These are phyloP conservation scores for Cyanidium caldarium DNA, from an alignment of 23 red algal species.

Conservation along the genomic window DNA sequence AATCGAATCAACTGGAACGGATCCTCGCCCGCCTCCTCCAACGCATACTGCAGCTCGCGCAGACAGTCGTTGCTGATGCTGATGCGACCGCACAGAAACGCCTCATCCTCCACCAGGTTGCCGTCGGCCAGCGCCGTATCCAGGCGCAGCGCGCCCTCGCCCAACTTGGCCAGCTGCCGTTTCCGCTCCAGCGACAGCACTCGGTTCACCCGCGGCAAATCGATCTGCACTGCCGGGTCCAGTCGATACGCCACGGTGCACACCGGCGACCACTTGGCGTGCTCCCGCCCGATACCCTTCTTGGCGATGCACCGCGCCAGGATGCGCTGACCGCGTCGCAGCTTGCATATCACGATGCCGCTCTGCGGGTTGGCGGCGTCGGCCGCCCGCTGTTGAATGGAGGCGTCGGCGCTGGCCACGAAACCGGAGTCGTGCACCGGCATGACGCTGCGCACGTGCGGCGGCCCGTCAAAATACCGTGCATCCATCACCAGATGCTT, in stretches of 20 bases:
- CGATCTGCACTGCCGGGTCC: neutral
- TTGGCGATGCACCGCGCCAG: slow-evolving; percentile 51
- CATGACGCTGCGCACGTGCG: neutral
- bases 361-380: too few relatives aligned
- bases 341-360: slow-evolving; percentile 72
- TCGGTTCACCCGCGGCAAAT: neutral
- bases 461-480: neutral
- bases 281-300: slow-evolving; percentile 60
- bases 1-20: slow-evolving; percentile 40
- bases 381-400: neutral
- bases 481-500: neutral
- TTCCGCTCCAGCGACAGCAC: neutral
- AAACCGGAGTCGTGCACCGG: neutral
- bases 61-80: slow-evolving; percentile 20
- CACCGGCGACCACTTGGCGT: slow-evolving; percentile 96
- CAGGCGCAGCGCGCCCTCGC: neutral
- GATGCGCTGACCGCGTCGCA: slow-evolving; percentile 89
- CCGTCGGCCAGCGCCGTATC: neutral
- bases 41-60: slow-evolving; percentile 27
- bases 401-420: neutral
- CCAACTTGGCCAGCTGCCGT: neutral
- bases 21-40: slow-evolving; percentile 66
- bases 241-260: slow-evolving; percentile 50
- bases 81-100: slow-evolving; percentile 19
- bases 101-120: slow-evolving; percentile 46